Conservation (phyloP, 31 red algal genomes). For the Endocladia muricata region DNA sequence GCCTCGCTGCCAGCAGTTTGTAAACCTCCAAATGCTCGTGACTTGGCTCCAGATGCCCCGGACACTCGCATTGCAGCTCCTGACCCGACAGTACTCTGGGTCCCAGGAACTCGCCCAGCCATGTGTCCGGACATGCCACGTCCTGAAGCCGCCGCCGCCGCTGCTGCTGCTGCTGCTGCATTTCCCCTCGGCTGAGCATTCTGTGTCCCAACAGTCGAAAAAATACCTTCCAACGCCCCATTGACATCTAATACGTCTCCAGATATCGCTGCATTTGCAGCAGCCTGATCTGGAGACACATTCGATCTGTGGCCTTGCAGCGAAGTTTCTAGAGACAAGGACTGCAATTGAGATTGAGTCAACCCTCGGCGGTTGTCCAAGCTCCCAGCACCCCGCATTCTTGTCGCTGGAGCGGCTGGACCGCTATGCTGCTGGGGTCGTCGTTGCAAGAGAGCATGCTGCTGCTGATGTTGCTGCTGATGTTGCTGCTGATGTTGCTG, state of each 20-base stretch:
- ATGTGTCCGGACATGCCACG: conserved; percentile 1
- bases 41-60: not conserved
- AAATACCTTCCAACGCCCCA: conserved; percentile 1
- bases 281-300: not conserved
- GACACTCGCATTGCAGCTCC: not conserved
- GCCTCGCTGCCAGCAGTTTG: conserved; percentile 9
- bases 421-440: too few species aligned
- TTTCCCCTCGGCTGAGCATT: not conserved
- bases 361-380: conserved; percentile 12
- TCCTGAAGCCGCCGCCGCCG: not conserved
- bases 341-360: conserved; percentile 8
- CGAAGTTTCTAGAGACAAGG: conserved; percentile 12
- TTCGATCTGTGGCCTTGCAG: not conserved
- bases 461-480: not conserved
- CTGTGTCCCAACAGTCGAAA: conserved; percentile 14
- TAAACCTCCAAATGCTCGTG: not conserved
- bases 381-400: too few species aligned
- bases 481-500: not conserved
- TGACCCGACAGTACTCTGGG: not conserved
- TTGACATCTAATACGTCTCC: conserved; percentile 7
- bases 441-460: not conserved
- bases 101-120: not conserved
- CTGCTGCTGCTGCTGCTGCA: not conserved
- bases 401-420: too few species aligned
- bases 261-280: conserved; percentile 5